Percentiles rank a stretch among this genome's conserved stretches.
Evolutionary conservation across 495 filamentous ascomycete species (phyloP).

Genomic region (Podospora tetraspora): DNA sequence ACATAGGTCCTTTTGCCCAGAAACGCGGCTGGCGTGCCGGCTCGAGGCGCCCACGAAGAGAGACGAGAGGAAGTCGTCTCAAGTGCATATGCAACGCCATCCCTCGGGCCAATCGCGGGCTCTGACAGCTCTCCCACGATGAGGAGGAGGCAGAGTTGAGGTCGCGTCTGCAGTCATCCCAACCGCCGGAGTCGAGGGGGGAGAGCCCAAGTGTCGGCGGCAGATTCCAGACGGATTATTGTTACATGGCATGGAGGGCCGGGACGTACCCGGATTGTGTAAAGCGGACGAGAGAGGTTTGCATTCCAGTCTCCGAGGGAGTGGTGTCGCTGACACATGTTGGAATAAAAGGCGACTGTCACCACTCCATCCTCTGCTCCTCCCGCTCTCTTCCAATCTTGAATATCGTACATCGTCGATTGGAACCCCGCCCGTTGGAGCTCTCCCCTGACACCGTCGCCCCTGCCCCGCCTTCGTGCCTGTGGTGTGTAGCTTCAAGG

Average conservation of each 20-base stretch:
- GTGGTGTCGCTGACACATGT: neutral
- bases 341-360: slow-evolving; percentile 1
- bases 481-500: neutral
- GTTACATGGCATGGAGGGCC: neutral
- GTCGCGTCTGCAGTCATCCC: slow-evolving; percentile 13
- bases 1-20: slow-evolving; percentile 8
- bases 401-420: neutral
- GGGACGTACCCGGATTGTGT: too few relatives aligned
- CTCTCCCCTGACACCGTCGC: neutral
- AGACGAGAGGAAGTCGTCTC: neutral
- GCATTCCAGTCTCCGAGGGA: neutral
- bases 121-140: neutral
- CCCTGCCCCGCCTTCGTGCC: neutral
- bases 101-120: slow-evolving; percentile 9
- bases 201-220: neutral
- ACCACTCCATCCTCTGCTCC: neutral
- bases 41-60: slow-evolving; percentile 2
- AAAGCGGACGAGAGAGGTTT: too few relatives aligned
- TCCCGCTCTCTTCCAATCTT: neutral
- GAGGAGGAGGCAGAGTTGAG: neutral
- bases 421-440: neutral
- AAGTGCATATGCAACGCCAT: slow-evolving; percentile 13
- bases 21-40: slow-evolving; percentile 8
- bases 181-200: slow-evolving; percentile 1
- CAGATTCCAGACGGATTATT: neutral